These are phyloP conservation scores for Hyphodiscus hymeniophilus DNA, from an alignment of 495 filamentous ascomycete species.

Conservation along the genomic window DNA sequence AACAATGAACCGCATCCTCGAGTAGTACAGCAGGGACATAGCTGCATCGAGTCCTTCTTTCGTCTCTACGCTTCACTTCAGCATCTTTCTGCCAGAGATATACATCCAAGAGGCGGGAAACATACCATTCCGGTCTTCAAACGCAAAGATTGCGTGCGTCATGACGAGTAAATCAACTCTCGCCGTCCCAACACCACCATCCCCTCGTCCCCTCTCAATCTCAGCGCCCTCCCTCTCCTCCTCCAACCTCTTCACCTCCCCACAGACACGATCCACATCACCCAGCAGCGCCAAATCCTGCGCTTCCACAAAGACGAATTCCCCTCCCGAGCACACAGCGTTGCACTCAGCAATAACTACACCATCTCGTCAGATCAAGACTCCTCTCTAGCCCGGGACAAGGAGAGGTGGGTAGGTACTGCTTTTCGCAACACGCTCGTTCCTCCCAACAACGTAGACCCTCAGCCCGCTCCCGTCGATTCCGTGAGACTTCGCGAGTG, in stretches of 20 bases:
- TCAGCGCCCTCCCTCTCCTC: not conserved
- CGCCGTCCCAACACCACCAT: no score
- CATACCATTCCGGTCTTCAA: slow-evolving; percentile 8
- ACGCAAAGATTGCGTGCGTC: slow-evolving; percentile 15
- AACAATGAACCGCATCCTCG: slow-evolving; percentile 17
- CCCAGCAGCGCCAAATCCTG: slow-evolving; percentile 16
- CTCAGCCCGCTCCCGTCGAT: slow-evolving; percentile 15
- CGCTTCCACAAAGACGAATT: slow-evolving; percentile 17
- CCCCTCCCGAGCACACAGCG: slow-evolving; percentile 2
- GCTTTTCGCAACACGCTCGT: slow-evolving; percentile 23
- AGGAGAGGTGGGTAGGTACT: no score
- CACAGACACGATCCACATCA: slow-evolving; percentile 18
- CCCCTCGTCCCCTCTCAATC: no score
- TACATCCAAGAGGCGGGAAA: no score
- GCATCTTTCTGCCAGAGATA: no score
- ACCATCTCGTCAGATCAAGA: no score
- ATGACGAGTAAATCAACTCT: slow-evolving; percentile 18
- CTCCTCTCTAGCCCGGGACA: no score
- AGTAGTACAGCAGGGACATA: slow-evolving; percentile 24
- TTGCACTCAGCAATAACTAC: slow-evolving; percentile 24
- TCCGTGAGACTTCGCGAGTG: slow-evolving; percentile 25
- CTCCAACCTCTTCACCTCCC: slow-evolving; percentile 8
- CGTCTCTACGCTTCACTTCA: slow-evolving; percentile 15
- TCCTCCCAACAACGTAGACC: slow-evolving; percentile 32
- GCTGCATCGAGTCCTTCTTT: slow-evolving; percentile 20